Evolutionary conservation across 2,329 filamentous ascomycete species (phyloP).

Genomic region (Diplocarpon mali): DNA sequence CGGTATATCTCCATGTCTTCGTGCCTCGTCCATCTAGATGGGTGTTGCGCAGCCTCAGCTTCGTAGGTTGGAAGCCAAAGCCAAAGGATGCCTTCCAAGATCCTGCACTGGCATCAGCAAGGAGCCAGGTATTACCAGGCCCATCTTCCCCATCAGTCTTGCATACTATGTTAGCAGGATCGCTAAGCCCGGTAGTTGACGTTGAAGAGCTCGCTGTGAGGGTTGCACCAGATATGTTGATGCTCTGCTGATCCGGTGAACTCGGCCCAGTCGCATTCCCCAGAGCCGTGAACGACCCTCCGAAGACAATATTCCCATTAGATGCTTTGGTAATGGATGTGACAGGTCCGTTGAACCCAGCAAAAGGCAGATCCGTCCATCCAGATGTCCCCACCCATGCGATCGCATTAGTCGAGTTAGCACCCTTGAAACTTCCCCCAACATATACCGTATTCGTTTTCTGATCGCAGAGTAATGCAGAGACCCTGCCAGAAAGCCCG

Average conservation of each 20-base stretch:
- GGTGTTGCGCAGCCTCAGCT: constrained; percentile 81
- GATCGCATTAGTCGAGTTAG: constrained; percentile 81
- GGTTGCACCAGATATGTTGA: constrained; percentile 73
- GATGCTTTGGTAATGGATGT: constrained; percentile 70
- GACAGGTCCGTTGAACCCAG: constrained; percentile 89
- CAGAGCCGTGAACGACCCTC: constrained; percentile 77
- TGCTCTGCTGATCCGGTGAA: constrained; percentile 60
- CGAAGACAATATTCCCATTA: constrained; percentile 83
- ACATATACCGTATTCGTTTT: constrained; percentile 74
- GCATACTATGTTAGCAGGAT: constrained; percentile 77
- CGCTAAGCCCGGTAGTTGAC: constrained; percentile 51
- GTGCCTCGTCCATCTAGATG: constrained; percentile 75
- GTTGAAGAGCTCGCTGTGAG: constrained; percentile 58
- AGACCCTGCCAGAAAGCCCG: constrained; percentile 77
- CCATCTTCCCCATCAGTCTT: constrained; percentile 56
- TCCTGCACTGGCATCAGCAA: constrained; percentile 63
- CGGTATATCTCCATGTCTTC: constrained; percentile 77
- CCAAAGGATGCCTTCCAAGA: constrained; percentile 75
- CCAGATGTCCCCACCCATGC: constrained; percentile 59
- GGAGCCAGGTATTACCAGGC: constrained; percentile 70
- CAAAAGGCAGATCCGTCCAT: constrained; percentile 78
- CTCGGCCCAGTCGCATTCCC: constrained; percentile 61
- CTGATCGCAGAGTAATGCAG: constrained; percentile 71
- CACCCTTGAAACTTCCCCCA: constrained; percentile 72
- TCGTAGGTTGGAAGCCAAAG: constrained; percentile 79